A percentile compares a stretch with the other conserved stretches of the same genome.
These are phyloP conservation scores for Reticulascus tulasneorum DNA, from an alignment of 2,329 filamentous ascomycete species.

Conservation along the genomic window DNA sequence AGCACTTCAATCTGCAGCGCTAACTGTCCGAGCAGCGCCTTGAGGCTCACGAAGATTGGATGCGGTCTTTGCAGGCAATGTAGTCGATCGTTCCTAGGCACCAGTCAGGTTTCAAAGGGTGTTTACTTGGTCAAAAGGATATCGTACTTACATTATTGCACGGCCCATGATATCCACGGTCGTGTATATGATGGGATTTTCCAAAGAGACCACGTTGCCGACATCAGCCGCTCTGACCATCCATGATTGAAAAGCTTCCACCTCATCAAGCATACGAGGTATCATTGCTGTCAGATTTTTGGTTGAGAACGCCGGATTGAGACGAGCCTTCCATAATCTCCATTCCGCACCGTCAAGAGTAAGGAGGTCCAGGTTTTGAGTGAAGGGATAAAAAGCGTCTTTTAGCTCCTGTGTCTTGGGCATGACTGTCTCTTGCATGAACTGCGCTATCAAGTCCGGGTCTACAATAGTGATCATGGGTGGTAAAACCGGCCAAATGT, in stretches of 20 bases:
- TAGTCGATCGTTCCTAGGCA: too few relatives aligned
- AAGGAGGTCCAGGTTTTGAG: slow-evolving; percentile 24
- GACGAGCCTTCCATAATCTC: slow-evolving; percentile 22
- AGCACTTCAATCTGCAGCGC: too few relatives aligned
- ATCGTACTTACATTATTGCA: slow-evolving; percentile 23
- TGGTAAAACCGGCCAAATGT: slow-evolving; percentile 22
- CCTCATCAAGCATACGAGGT: slow-evolving; percentile 32
- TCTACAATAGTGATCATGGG: slow-evolving; percentile 15
- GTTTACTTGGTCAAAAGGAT: too few relatives aligned
- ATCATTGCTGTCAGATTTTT: slow-evolving; percentile 28
- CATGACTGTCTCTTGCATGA: slow-evolving; percentile 17
- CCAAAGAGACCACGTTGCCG: too few relatives aligned
- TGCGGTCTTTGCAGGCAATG: too few relatives aligned
- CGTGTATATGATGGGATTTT: slow-evolving; percentile 29
- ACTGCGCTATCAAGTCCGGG: slow-evolving; percentile 17
- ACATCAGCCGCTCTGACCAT: too few relatives aligned
- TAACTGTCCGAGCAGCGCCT: too few relatives aligned
- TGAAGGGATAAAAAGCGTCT: slow-evolving; percentile 21
- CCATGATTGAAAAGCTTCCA: slow-evolving; percentile 32
- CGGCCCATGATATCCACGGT: slow-evolving; percentile 35
- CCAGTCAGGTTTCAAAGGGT: too few relatives aligned
- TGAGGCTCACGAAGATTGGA: too few relatives aligned
- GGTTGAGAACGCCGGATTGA: slow-evolving; percentile 31
- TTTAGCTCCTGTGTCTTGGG: slow-evolving; percentile 24
- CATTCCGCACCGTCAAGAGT: slow-evolving; percentile 23